A percentile compares a stretch with the other conserved stretches of the same genome.
These are phyloP conservation scores for Arthroderma sp. DNA, from an alignment of 2,329 filamentous ascomycete genomes.

Conservation along the genomic window DNA sequence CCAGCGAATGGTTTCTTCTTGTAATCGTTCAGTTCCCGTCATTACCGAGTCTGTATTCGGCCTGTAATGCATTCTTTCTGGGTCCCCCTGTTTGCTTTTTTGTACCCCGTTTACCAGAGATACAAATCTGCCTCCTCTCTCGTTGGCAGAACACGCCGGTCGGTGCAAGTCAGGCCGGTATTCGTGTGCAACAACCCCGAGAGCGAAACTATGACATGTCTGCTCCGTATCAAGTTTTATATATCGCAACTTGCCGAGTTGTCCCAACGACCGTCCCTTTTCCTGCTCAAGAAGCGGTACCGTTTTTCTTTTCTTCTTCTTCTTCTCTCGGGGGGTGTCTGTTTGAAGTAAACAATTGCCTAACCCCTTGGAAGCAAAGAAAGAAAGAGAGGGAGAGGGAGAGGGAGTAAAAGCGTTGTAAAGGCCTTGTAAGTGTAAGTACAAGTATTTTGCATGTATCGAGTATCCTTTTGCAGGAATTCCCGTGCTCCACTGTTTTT, in stretches of 20 bases:
- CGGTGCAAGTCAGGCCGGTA: conserved; percentile 2
- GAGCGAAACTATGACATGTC: conserved; percentile 1
- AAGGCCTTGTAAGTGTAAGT: background rate
- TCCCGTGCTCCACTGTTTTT: background rate
- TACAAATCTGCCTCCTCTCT: background rate
- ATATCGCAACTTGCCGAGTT: too few species aligned
- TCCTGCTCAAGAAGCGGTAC: too few species aligned
- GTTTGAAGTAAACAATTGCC: too few species aligned
- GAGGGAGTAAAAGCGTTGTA: background rate
- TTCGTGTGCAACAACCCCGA: conserved; percentile 5
- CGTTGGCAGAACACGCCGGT: conserved; percentile 2
- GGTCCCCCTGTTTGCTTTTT: background rate
- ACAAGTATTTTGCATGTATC: conserved; percentile 1
- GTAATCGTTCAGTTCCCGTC: background rate
- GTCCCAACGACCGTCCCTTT: too few species aligned
- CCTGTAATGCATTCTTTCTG: background rate
- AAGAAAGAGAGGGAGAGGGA: background rate
- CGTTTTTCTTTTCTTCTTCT: too few species aligned
- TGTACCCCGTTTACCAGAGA: background rate
- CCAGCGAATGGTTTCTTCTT: background rate
- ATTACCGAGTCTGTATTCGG: conserved; percentile 1
- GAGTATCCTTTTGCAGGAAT: background rate
- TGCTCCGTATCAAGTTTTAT: background rate
- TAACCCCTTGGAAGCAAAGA: too few species aligned
- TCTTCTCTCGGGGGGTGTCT: too few species aligned